Conservation (phyloP, 345 rosid species). For the Aurinia saxatilis region DNA sequence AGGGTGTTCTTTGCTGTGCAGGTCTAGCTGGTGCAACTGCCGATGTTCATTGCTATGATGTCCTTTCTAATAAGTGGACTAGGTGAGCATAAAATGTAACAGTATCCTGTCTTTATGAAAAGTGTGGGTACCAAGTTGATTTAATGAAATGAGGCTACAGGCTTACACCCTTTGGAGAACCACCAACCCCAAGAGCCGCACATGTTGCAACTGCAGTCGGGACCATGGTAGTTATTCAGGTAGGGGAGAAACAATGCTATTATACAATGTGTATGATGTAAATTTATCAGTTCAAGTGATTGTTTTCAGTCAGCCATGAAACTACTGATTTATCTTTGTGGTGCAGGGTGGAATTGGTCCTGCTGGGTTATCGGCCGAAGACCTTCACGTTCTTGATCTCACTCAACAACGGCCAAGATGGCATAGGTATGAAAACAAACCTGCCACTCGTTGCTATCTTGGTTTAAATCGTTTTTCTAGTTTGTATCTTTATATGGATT, state of each 20-base stretch:
- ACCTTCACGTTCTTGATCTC: conserved; percentile 95
- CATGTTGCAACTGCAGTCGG: conserved; percentile 96
- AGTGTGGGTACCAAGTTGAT: conserved; percentile 5
- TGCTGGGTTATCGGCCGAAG: conserved; percentile 92
- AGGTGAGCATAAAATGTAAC: conserved; percentile 43
- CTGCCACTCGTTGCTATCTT: neutral
- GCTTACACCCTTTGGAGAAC: conserved; percentile 81
- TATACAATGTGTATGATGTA: neutral
- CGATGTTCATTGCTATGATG: conserved; percentile 90
- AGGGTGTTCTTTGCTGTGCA: conserved; percentile 36
- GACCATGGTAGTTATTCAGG: conserved; percentile 98
- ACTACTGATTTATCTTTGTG: conserved; percentile 15
- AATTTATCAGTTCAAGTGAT: neutral
- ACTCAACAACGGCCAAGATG: conserved; percentile 88
- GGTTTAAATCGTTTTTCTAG: neutral
- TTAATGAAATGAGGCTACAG: conserved; percentile 33
- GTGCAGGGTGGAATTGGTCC: conserved; percentile 94
- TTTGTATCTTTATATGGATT: conserved; percentile 21
- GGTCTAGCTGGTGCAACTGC: conserved; percentile 95
- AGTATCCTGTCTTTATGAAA: neutral
- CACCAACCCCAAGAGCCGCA: conserved; percentile 95
- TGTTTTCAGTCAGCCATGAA: conserved; percentile 14
- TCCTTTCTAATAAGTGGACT: conserved; percentile 81
- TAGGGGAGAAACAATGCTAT: conserved; percentile 15
- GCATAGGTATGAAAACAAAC: conserved; percentile 54